These are phyloP conservation scores for Cryptosporidium felis DNA, from an alignment of 169 alveolate genomes.

Conservation along the genomic window DNA sequence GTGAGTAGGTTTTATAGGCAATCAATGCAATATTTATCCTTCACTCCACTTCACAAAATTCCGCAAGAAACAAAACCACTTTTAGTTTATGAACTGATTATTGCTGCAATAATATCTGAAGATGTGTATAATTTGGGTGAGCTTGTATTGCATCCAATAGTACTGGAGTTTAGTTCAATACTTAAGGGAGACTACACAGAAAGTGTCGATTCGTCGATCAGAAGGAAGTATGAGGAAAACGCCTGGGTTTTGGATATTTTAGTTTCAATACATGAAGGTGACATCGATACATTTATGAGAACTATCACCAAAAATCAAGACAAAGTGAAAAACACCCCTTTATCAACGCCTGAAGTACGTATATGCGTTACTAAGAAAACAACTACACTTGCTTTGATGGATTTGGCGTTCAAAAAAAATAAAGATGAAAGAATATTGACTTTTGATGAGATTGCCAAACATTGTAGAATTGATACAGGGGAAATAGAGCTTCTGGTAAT, in stretches of 20 bases:
- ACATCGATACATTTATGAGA: constrained; percentile 5
- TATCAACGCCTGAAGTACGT: constrained; percentile 21
- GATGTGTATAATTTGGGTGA: constrained; percentile 59
- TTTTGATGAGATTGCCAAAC: constrained; percentile 53
- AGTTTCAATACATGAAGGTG: constrained; percentile 67
- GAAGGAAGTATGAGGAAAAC: not conserved
- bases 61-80: constrained; percentile 16
- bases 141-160: constrained; percentile 52
- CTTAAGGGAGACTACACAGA: not conserved
- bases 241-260: constrained; percentile 47
- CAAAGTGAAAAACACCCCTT: constrained; percentile 6
- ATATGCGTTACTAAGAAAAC: constrained; percentile 35
- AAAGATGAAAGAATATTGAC: constrained; percentile 34
- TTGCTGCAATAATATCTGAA: constrained; percentile 55
- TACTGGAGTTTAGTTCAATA: constrained; percentile 55
- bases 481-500: constrained; percentile 82
- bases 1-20: constrained; percentile 37
- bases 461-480: constrained; percentile 40
- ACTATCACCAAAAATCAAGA: constrained; percentile 24
- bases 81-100: constrained; percentile 41
- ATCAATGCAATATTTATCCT: constrained; percentile 20
- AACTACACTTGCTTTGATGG: constrained; percentile 61
- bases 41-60: constrained; percentile 45
- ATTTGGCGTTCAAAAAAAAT: constrained; percentile 40
- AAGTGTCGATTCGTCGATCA: not conserved